Base-by-base conservation (phyloP, 73 alveolate species). In the Breviolum minutum region DNA sequence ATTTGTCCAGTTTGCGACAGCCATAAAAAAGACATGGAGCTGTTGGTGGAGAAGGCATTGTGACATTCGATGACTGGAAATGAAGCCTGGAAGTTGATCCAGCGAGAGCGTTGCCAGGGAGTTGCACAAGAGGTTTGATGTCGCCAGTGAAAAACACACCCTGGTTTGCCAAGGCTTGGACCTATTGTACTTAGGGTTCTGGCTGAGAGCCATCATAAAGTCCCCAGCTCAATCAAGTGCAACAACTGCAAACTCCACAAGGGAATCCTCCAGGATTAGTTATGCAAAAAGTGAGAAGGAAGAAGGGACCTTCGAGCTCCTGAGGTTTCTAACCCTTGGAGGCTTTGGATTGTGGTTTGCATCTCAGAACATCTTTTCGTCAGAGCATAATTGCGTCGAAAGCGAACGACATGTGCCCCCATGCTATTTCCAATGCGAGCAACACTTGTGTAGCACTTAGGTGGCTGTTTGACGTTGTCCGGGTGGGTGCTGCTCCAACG, bases 401-500 rank as follows among this genome's bases (percentile, higher is more conserved):
- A 10, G 73, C 8, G 77, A 61, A 22, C 62, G n/a, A 0, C 24
- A 84, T 24, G 7, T 14, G 17, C 8, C 17, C 8, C 77, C 24
- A 22, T 22, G 77, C 24, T 68, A 68, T 22, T 68, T 4, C 24
- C 24, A 17, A 68, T 17, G 29, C 68, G 17, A 17, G 27, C 8
- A 24, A 61, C n/a, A 6, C 60, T 8, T 77, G 63, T 16, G 24
- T 83, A 24, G 10, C 24, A 13, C n/a, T 9, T 9, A 92, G 98
- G 98, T 92, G 98, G 98, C 91, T 76, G 24, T 92, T 73, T 22
- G 98, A 92, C 27, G 62, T 92, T 54, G 98, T 92, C 19, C 98
- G 98, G 17, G 24, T 92, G 22, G 98, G 98, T 20, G 66, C 89
- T 27, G 98, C 98, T 13, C 98, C 98, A 30, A 64, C 87, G 24